Base-by-base conservation (phyloP, 805 yeast species). In the Spathaspora gorwiae region DNA sequence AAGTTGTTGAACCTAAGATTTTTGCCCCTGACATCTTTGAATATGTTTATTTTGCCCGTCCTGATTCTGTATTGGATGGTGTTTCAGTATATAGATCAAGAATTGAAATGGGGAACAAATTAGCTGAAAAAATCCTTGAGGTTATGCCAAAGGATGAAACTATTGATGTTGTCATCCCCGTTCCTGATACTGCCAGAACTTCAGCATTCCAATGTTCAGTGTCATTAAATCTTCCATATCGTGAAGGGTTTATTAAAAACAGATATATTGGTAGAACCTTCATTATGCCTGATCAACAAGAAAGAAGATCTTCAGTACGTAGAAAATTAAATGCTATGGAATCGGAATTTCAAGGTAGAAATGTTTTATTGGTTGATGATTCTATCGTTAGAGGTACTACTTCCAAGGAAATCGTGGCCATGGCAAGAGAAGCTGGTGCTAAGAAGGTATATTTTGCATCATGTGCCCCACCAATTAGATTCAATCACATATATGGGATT, bases 391-490 rank as follows among this genome's bases (percentile, higher is more conserved):
- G 99, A 64, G 99, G 99, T 51, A 94, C 99, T 15, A 94, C 99
- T 2, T 90, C 97, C 6, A 86, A 81, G 64, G 99, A 94, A 70
- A 94, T 94, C 53, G 95, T 94, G 31, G 85, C 83, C 54, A 94
- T 94, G 99, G 99, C 99, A n/a, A 79, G 86, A 56, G 99, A 94
- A 65, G 96, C 98, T 5, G 99, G 99, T 47, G 99, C 99, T 38
- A 83, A 79, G 49, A 84, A 82, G 56, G 99, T 94, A n/a, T 92
- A 80, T 63, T 85, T 94, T 65, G 99, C 99, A 0, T 87, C 96
- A 26, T 94, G 97, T 60, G 95, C 99, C 12, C 99, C 99, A 27
- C 95, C 97, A n/a, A 94, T 94, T 57, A 81, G 99, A 66, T 81
- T 74, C 68, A 94, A 94, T 70, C 99, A 94, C 63, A 89, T 94